phyloP scores from a whole-genome alignment of 2,329 filamentous ascomycete genomes.

The Aspergillus fischeri region DNA sequence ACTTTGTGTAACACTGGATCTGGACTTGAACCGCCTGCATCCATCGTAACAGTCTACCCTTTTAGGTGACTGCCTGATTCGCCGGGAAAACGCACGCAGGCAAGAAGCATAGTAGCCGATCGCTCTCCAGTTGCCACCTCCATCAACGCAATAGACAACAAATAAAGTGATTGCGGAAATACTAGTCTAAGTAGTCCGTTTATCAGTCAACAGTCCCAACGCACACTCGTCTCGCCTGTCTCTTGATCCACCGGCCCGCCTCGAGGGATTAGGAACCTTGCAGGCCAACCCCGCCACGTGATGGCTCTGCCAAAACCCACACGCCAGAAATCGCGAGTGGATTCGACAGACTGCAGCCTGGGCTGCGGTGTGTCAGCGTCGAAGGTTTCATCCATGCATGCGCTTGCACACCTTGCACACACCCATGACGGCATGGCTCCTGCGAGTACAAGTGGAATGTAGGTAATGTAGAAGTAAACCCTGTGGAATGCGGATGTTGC shows the following conservation, averaged over 20 bases:
- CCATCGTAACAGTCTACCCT: background rate
- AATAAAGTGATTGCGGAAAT: background rate
- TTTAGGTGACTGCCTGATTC: background rate
- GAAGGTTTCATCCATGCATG: background rate
- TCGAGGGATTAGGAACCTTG: conserved; percentile 2
- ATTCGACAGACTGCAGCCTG: too few species aligned
- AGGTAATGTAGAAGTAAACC: background rate
- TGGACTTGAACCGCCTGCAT: background rate
- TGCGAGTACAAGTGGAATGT: background rate
- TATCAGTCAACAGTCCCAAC: background rate
- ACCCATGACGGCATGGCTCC: too few species aligned
- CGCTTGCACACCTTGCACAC: background rate
- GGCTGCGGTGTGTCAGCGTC: background rate
- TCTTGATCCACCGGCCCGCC: background rate
- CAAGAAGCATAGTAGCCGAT: background rate
- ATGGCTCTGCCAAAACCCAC: background rate
- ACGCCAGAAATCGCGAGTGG: background rate
- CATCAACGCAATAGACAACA: background rate
- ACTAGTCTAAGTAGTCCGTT: background rate
- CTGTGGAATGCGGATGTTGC: background rate
- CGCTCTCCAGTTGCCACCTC: background rate
- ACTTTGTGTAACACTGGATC: background rate
- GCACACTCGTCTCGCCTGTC: background rate
- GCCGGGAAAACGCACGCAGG: too few species aligned
- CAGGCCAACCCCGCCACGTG: conserved; percentile 2